Base-by-base conservation (phyloP, 2,329 filamentous ascomycete species). In the Fusarium dlaminii region DNA sequence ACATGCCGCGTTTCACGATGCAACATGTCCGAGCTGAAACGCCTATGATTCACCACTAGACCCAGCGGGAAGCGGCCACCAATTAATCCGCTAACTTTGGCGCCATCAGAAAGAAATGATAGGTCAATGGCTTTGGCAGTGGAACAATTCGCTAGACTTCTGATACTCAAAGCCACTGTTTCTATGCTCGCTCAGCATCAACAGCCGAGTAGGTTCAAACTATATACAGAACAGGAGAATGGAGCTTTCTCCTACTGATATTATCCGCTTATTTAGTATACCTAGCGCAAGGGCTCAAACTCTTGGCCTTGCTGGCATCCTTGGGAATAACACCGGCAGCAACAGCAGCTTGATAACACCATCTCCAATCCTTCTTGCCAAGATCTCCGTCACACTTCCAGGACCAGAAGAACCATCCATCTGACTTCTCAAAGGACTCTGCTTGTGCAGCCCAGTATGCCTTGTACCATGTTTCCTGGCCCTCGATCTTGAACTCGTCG, bases 371-470 rank as follows among this genome's bases (percentile, higher is more conserved):
- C 29, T 66, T 32, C n/a, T 66, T 59, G 1, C 64, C 64, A 40
- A 81, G 83, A 65, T 72, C 85, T 22, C 78, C 88, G 2, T 75
- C 74, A 46, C 79, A 80, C 80, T 90, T 91, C 89, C 89, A 91
- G 2, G 85, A 85, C 89, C 90, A 91, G 75, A 90, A 91, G 7
- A 89, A 79, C 88, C 88, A 91, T 0, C 89, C 88, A 13, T 83
- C 81, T 22, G 83, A 80, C 63, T 83, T 84, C 81, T 91, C 89
- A 74, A 90, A 91, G 0, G 85, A 80, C 49, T 84, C 82, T 0
- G 86, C 84, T 79, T 91, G 89, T 0, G 89, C 89, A 1, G 87
- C 86, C 80, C 88, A 91, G 84, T 86, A 91, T 49, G 84, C 80
- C 52, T 74, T 80, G 78, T 91, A 91, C 79, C 90, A 92, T 5